Percentiles rank a stretch among this genome's conserved stretches.
These are phyloP conservation scores for Cucurbita argyrosperma DNA, from an alignment of 306 rosid genomes.

Conservation along the genomic window DNA sequence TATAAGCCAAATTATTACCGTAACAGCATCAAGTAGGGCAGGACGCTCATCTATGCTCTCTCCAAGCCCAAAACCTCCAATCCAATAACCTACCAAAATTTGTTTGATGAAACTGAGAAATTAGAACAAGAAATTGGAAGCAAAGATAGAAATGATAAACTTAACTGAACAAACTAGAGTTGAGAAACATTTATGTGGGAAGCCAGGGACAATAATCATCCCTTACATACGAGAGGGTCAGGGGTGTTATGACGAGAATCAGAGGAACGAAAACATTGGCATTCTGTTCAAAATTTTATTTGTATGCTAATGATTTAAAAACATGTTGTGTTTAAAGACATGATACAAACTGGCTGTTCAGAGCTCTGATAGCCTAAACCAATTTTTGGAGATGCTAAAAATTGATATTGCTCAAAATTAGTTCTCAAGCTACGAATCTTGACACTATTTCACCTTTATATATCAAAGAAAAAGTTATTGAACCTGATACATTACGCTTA, in stretches of 20 bases:
- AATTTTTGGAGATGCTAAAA: neutral
- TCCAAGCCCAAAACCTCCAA: conserved; percentile 95
- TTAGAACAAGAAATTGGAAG: neutral
- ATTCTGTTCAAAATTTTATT: neutral
- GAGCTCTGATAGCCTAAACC: neutral
- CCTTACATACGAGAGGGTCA: neutral
- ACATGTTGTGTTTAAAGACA: neutral
- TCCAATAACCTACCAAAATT: conserved; percentile 61
- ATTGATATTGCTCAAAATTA: neutral
- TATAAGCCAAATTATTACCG: conserved; percentile 28
- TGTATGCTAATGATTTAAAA: neutral
- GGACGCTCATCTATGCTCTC: conserved; percentile 77
- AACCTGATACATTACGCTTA: conserved; percentile 72
- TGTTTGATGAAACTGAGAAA: neutral
- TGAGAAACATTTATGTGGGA: neutral
- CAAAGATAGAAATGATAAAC: neutral
- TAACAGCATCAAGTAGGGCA: conserved; percentile 49
- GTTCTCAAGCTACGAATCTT: neutral
- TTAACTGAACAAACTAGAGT: neutral
- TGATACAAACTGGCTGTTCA: neutral
- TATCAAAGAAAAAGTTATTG: neutral
- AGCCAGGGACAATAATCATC: neutral
- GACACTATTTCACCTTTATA: neutral
- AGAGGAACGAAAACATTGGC: neutral
- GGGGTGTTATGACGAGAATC: neutral